A percentile compares a stretch with the other conserved stretches of the same genome.
Evolutionary conservation across 495 filamentous ascomycete genomes (phyloP).

Genomic region (Penicillium canescens): DNA sequence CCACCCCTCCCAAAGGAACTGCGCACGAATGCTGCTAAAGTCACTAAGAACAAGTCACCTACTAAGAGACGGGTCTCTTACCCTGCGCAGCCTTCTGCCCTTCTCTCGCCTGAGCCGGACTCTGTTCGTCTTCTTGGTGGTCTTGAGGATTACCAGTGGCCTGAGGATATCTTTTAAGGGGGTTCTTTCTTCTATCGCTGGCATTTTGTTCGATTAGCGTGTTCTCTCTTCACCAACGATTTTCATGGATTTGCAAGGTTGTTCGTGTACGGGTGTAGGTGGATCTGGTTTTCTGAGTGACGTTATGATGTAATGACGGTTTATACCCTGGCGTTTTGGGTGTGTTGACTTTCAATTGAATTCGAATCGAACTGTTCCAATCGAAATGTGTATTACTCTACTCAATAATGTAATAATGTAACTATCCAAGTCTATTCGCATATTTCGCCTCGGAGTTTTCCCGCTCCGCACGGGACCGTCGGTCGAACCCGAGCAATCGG

Average conservation of each 20-base stretch:
- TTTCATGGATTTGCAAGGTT: not conserved
- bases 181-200: not conserved
- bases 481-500: constrained; percentile 15
- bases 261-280: not conserved
- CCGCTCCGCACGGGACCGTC: constrained; percentile 1
- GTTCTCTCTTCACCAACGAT: not conserved
- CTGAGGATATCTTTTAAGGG: constrained; percentile 48
- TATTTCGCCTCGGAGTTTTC: not conserved
- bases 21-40: constrained; percentile 34
- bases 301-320: constrained; percentile 21
- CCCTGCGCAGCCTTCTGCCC: not conserved
- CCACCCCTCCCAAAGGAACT: constrained; percentile 45
- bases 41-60: constrained; percentile 28
- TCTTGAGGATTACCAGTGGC: constrained; percentile 42
- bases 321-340: constrained; percentile 19
- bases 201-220: not conserved
- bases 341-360: not conserved
- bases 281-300: not conserved
- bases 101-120: constrained; percentile 6
- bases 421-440: too few relatives aligned
- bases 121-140: constrained; percentile 5
- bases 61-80: constrained; percentile 20
- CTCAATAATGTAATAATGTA: too few relatives aligned
- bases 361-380: not conserved
- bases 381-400: too few relatives aligned